Evolutionary conservation across 805 yeast species (phyloP), one percentile per base, ranked within the genome.

Genomic region (Starmerella potacharoeniae): DNA sequence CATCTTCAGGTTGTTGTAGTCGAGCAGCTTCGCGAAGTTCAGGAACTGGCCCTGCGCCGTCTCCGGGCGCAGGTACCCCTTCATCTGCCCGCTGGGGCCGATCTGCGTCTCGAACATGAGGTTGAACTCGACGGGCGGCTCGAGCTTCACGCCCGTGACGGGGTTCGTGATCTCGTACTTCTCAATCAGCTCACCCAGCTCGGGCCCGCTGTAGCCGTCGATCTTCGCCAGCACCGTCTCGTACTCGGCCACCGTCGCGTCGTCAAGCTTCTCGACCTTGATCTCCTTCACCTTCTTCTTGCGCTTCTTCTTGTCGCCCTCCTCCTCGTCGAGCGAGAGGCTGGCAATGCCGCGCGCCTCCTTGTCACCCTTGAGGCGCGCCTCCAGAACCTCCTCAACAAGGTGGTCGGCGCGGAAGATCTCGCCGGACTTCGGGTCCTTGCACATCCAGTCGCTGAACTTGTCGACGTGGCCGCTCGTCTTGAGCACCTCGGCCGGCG

Each of bases 31-130:
- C 76, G 81, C 80, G 75, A 93, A 93, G 78, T 93, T 93, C 69
- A 93, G 78, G 71, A 93, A 93, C 75, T 93, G 98, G 68, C 99
- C 99, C 77, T 93, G 99, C 30, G 99, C 99, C 60, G 99, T 93
- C 76, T 93, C 99, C 58, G 99, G 99, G 73, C 99, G 83, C 68
- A 93, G 74, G 74, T 80, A 93, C 63, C 98, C 98, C 76, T 86
- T 90, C 70, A 90, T 75, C 69, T 84, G 88, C 67, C 98, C 98
- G 53, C 97, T 86, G 58, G 99, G 98, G 54, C 99, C 99, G 70
- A 93, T 95, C 55, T 96, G 96, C 57, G 99, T 93, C 74, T 91
- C 97, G 69, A 93, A 93, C 99, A 93, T 93, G 71, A 93, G 81
- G 76, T 93, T 93, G 81, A 93, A 93, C 71, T 90, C 97, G 65